Evolutionary conservation across 2,329 filamentous ascomycete genomes (phyloP).

Genomic region (Fusarium sororula): DNA sequence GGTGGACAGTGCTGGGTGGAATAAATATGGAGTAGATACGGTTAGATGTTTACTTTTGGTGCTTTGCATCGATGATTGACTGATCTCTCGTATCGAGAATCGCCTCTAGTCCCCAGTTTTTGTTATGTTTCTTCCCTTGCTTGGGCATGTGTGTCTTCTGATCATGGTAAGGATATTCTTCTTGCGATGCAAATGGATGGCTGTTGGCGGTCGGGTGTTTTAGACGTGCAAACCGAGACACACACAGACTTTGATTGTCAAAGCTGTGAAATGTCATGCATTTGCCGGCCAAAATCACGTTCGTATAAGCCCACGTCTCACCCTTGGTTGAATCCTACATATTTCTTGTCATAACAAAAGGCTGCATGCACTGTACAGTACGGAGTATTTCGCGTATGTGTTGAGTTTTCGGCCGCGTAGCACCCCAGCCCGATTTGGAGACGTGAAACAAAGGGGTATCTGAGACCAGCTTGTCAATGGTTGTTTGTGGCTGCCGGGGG

Average conservation of each 20-base stretch:
- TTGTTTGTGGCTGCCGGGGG: slow-evolving; percentile 32
- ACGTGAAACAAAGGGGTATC: slow-evolving; percentile 39
- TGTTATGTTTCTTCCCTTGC: slow-evolving; percentile 11
- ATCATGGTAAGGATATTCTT: slow-evolving; percentile 9
- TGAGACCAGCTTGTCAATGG: slow-evolving; percentile 31
- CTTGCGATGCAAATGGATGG: slow-evolving; percentile 5
- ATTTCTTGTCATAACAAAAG: slow-evolving; percentile 1
- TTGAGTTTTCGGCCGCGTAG: slow-evolving; percentile 28
- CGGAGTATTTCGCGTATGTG: neutral
- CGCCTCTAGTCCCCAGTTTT: slow-evolving; percentile 14
- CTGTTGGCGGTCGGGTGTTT: slow-evolving; percentile 2
- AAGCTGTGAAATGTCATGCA: slow-evolving; percentile 18
- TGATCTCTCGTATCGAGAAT: slow-evolving; percentile 17
- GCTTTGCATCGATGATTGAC: slow-evolving; percentile 11
- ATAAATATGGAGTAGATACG: slow-evolving; percentile 27
- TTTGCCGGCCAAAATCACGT: slow-evolving; percentile 3
- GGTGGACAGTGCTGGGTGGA: slow-evolving; percentile 15
- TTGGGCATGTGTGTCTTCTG: neutral
- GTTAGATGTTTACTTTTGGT: slow-evolving; percentile 8
- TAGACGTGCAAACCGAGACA: neutral
- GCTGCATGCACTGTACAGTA: slow-evolving; percentile 7
- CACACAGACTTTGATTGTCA: neutral
- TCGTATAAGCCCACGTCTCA: slow-evolving; percentile 11
- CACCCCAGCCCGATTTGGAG: slow-evolving; percentile 36
- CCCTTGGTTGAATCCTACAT: slow-evolving; percentile 10